These are phyloP conservation scores for Salix caprea DNA, from an alignment of 345 rosid species.

Conservation along the genomic window DNA sequence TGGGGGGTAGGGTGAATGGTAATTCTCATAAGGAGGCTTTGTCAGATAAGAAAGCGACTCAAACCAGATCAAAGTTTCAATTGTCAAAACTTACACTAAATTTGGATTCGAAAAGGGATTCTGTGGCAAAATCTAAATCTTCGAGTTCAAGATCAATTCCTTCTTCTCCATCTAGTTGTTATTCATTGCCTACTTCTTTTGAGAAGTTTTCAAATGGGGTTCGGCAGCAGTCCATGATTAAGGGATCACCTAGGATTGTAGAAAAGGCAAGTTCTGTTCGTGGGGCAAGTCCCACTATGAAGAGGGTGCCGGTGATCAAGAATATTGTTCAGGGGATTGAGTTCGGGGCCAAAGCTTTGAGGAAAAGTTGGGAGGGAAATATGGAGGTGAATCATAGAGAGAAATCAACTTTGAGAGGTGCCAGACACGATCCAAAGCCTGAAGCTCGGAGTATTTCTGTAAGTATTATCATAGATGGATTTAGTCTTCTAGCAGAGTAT, in stretches of 20 bases:
- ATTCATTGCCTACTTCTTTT: constrained; percentile 77
- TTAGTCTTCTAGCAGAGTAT: not conserved
- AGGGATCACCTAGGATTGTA: constrained; percentile 41
- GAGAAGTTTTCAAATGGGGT: constrained; percentile 79
- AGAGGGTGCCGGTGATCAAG: constrained; percentile 55
- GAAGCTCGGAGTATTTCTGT: constrained; percentile 62
- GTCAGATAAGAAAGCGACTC: constrained; percentile 33
- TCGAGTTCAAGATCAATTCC: constrained; percentile 72
- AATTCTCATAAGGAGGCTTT: constrained; percentile 46
- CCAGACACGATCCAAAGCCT: constrained; percentile 44
- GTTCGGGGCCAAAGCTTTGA: constrained; percentile 80
- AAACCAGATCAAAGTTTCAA: constrained; percentile 57
- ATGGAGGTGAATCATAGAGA: constrained; percentile 58
- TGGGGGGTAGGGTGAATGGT: constrained; percentile 43
- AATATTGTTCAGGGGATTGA: constrained; percentile 70
- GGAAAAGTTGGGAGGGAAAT: constrained; percentile 99
- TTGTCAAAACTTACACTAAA: constrained; percentile 35
- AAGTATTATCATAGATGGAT: constrained; percentile 29
- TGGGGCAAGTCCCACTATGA: constrained; percentile 43
- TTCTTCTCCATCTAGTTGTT: constrained; percentile 83
- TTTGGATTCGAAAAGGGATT: constrained; percentile 61
- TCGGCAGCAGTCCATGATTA: constrained; percentile 63
- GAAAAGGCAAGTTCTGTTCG: constrained; percentile 54
- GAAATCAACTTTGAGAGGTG: constrained; percentile 36
- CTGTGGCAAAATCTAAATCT: constrained; percentile 48